Conservation (phyloP, 106 monocot genomes). For the Amphibolis antarctica region DNA sequence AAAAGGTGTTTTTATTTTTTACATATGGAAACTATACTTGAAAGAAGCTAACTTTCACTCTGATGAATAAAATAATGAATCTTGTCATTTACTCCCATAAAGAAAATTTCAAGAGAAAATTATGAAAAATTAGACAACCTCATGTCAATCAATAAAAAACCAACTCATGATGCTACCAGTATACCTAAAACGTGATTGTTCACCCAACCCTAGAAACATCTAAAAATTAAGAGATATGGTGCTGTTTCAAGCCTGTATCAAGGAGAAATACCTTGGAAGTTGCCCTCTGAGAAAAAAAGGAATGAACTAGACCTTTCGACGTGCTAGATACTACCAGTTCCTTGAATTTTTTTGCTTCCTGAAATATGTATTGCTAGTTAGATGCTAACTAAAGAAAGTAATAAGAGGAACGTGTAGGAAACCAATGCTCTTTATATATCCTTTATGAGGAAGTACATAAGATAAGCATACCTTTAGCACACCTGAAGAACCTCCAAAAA, state of each 20-base stretch:
- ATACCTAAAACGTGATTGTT: too few species aligned
- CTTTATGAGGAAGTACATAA: background rate
- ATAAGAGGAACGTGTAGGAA: background rate
- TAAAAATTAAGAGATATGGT: background rate
- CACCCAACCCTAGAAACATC: too few species aligned
- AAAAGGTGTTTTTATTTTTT: too few species aligned
- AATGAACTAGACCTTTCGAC: constrained; percentile 69
- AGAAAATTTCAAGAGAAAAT: too few species aligned
- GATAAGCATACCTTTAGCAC: constrained; percentile 50
- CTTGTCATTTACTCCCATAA: too few species aligned
- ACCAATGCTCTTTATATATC: background rate
- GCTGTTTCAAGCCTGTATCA: background rate
- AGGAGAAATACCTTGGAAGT: constrained; percentile 68
- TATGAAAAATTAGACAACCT: too few species aligned
- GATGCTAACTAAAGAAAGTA: background rate
- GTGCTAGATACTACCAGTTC: constrained; percentile 61
- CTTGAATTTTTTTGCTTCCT: constrained; percentile 73
- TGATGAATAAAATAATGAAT: too few species aligned
- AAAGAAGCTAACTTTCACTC: too few species aligned
- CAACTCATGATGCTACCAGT: too few species aligned
- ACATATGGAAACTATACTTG: too few species aligned
- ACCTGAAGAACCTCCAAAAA: constrained; percentile 91
- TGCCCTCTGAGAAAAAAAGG: constrained; percentile 73
- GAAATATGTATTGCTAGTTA: constrained; percentile 18
- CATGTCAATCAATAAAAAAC: too few species aligned